These are phyloP conservation scores for Orbilia javanica DNA, from an alignment of 2,329 filamentous ascomycete species.

Conservation along the genomic window DNA sequence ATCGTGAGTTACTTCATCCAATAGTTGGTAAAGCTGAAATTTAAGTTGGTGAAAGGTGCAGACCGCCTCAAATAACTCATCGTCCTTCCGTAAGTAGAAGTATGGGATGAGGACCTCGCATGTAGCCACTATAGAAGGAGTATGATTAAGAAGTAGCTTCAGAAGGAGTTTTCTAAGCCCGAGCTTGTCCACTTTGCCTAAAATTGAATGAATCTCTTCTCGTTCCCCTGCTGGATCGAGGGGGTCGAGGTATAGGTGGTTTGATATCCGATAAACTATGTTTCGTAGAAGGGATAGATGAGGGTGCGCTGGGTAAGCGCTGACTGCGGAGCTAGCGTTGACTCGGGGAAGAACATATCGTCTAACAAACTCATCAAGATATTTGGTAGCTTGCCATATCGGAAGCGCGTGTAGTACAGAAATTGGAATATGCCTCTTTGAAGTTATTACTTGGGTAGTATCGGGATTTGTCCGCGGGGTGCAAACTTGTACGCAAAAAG, in stretches of 20 bases:
- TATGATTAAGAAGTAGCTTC: background rate
- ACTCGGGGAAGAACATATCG: background rate
- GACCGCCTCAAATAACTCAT: conserved; percentile 4
- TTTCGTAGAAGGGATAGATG: background rate
- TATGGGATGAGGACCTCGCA: background rate
- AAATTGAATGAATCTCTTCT: background rate
- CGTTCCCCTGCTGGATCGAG: no score
- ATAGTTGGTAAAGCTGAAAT: background rate
- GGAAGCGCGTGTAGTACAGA: background rate
- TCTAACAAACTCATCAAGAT: background rate
- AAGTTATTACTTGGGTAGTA: background rate
- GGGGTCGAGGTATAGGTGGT: background rate
- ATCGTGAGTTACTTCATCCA: background rate
- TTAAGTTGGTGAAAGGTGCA: background rate
- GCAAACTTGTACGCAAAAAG: background rate
- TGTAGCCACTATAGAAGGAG: background rate
- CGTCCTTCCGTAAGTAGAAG: background rate
- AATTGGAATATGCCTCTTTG: background rate
- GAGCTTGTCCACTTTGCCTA: background rate
- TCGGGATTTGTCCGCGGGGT: background rate
- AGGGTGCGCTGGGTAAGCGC: background rate
- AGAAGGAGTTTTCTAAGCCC: background rate
- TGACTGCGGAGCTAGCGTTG: background rate
- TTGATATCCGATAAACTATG: conserved; percentile 27
- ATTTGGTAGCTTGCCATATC: background rate